A percentile compares a stretch with the other conserved stretches of the same genome.
These are phyloP conservation scores for Colletotrichum cereale DNA, from an alignment of 2,329 filamentous ascomycete genomes.

Conservation along the genomic window DNA sequence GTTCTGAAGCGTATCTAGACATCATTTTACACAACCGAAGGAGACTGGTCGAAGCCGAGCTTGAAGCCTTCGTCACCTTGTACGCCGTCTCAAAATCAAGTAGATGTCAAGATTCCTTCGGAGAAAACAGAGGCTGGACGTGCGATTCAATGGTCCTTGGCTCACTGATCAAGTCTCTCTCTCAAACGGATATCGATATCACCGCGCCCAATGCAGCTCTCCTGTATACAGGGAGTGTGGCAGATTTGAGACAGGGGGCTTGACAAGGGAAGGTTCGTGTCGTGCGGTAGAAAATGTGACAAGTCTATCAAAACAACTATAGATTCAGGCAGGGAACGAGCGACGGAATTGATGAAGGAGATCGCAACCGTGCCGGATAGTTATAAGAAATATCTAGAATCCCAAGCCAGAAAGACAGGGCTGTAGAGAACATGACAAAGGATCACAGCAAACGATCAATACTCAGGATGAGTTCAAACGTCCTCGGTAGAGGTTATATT, in stretches of 20 bases:
- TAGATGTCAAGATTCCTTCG: not conserved
- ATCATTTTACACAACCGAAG: not conserved
- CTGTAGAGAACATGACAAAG: not conserved
- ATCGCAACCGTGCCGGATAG: not conserved
- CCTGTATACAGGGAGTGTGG: not conserved
- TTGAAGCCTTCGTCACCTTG: not conserved
- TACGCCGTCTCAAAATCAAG: not conserved
- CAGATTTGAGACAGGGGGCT: not conserved
- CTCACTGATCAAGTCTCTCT: not conserved
- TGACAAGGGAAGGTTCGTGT: rapidly evolving
- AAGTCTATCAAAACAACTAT: not conserved
- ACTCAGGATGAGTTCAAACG: not conserved
- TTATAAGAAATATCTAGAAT: not conserved
- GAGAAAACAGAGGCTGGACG: not conserved
- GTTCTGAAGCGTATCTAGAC: not conserved
- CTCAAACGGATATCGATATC: not conserved
- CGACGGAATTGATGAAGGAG: not conserved
- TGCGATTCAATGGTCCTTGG: not conserved
- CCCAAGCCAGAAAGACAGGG: not conserved
- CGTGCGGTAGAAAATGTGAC: not conserved
- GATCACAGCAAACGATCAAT: not conserved
- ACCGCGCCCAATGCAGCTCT: not conserved
- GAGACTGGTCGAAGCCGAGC: not conserved
- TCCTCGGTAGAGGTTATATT: not conserved
- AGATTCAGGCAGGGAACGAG: not conserved